A percentile compares a stretch with the other conserved stretches of the same genome.
These are phyloP conservation scores for Pisolithus orientalis DNA, from an alignment of 768 basidiomycete species.

Conservation along the genomic window DNA sequence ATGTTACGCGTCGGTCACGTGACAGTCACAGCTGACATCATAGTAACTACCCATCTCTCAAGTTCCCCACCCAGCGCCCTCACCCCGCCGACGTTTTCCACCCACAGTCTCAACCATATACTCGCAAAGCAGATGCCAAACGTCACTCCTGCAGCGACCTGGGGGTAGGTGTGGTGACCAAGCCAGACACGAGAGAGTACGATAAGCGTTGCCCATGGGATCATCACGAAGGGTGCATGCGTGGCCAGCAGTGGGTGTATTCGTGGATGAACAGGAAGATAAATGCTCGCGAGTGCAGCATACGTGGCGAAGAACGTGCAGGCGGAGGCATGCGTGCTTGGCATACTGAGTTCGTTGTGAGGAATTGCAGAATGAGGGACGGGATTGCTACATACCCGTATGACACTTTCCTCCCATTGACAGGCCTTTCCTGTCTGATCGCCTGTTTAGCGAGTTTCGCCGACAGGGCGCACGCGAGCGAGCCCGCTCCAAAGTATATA, in stretches of 20 bases:
- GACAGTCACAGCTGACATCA: background rate
- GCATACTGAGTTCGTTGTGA: conserved; percentile 50
- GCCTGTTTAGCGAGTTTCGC: conserved; percentile 57
- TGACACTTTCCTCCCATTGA: conserved; percentile 39
- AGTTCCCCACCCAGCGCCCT: conserved; percentile 12
- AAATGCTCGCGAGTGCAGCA: conserved; percentile 47
- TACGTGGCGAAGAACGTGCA: conserved; percentile 63
- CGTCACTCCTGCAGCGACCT: conserved; percentile 53
- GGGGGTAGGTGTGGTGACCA: conserved; percentile 68
- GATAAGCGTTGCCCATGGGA: conserved; percentile 52
- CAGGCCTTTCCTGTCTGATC: conserved; percentile 62
- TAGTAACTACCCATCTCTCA: conserved; percentile 5
- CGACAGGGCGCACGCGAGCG: conserved; percentile 45
- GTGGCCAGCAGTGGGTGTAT: conserved; percentile 29
- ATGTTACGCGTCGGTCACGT: conserved; percentile 21
- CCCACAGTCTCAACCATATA: conserved; percentile 58
- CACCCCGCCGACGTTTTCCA: conserved; percentile 15
- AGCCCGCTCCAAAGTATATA: conserved; percentile 53
- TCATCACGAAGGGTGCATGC: conserved; percentile 39
- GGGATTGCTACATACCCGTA: conserved; percentile 53
- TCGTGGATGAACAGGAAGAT: conserved; percentile 54
- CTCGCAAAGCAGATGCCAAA: conserved; percentile 51
- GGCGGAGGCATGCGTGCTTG: conserved; percentile 71
- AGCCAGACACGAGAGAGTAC: conserved; percentile 66
- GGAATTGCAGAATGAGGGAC: too few species aligned